Conservation (phyloP, 2,329 filamentous ascomycete genomes). For the Penicillium sp. region DNA sequence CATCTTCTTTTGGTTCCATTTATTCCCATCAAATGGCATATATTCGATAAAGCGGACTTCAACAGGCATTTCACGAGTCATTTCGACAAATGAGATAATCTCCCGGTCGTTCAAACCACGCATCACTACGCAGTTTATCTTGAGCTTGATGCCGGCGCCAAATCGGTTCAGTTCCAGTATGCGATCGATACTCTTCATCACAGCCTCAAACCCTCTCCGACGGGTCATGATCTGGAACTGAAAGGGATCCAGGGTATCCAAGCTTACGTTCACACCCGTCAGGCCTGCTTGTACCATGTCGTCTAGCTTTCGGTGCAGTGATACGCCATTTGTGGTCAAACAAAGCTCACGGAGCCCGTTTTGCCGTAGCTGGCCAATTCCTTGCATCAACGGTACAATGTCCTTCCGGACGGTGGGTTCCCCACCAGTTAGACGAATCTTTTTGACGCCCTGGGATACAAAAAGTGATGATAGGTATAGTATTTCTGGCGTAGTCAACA, state of each 20-base stretch:
- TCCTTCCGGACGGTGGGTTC: constrained; percentile 92
- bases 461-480: constrained; percentile 88
- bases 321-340: constrained; percentile 90
- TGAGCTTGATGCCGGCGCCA: constrained; percentile 85
- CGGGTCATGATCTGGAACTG: constrained; percentile 97
- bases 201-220: constrained; percentile 85
- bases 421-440: constrained; percentile 91
- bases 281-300: constrained; percentile 88
- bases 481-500: constrained; percentile 94
- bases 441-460: constrained; percentile 89
- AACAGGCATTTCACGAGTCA: constrained; percentile 80
- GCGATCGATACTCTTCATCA: constrained; percentile 83
- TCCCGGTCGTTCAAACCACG: constrained; percentile 88
- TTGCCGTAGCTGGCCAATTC: constrained; percentile 73
- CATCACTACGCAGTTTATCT: constrained; percentile 98
- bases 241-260: constrained; percentile 93
- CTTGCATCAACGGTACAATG: constrained; percentile 84
- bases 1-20: constrained; percentile 93
- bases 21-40: constrained; percentile 98
- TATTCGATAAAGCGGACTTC: constrained; percentile 99
- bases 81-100: constrained; percentile 83
- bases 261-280: constrained; percentile 87
- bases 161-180: constrained; percentile 83
- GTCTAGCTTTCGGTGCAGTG: constrained; percentile 85
- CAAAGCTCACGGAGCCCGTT: constrained; percentile 83